phyloP scores from a whole-genome alignment of 2,329 filamentous ascomycete species.

The Pseudogymnoascus sp. region DNA sequence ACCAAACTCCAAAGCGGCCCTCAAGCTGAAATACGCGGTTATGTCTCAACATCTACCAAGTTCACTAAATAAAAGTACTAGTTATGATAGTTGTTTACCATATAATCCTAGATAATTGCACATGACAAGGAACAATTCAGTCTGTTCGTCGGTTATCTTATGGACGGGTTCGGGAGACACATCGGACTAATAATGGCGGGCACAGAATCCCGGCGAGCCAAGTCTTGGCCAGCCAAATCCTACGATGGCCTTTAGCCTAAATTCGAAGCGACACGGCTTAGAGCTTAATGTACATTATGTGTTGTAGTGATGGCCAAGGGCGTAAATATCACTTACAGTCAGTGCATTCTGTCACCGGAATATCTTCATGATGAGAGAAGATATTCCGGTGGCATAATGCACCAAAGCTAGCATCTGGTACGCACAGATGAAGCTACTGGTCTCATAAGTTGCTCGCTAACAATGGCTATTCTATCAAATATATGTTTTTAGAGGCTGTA shows the following conservation, averaged over 20 bases:
- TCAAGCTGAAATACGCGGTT: background rate
- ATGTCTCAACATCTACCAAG: background rate
- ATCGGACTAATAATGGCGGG: background rate
- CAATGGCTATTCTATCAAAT: too few relatives aligned
- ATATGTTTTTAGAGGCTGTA: background rate
- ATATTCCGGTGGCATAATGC: too few relatives aligned
- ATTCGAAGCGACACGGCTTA: background rate
- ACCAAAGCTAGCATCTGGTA: background rate
- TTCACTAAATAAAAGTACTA: background rate
- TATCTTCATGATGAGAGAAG: background rate
- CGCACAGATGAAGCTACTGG: background rate
- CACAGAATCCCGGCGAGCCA: background rate
- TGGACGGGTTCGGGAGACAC: background rate
- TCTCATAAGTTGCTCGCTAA: background rate
- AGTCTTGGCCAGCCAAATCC: background rate
- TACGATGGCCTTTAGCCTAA: background rate
- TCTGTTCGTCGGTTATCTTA: background rate
- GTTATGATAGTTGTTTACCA: background rate
- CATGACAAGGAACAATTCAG: background rate
- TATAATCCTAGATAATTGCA: background rate
- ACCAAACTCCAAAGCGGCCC: background rate
- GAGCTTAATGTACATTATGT: background rate
- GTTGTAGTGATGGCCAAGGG: background rate
- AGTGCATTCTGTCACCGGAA: background rate
- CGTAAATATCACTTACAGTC: background rate